Evolutionary conservation across 2,329 filamentous ascomycete genomes (phyloP).

Genomic region (Cladophialophora bantiana): DNA sequence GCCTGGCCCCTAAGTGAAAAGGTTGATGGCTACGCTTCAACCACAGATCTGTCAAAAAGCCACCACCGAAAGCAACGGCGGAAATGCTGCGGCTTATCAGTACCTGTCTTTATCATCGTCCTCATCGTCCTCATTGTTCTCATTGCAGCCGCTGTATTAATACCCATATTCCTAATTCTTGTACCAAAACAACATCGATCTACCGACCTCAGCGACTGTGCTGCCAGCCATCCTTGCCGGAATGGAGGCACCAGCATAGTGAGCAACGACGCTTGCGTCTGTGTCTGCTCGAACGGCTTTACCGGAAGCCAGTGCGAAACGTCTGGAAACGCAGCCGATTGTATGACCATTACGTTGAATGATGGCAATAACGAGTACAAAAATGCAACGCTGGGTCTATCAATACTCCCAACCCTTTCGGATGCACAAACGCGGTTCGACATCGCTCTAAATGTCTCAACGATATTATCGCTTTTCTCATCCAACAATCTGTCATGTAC

Average conservation of each 20-base stretch:
- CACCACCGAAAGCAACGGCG: slow-evolving; percentile 50
- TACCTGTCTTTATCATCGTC: slow-evolving; percentile 76
- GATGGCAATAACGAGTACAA: slow-evolving; percentile 49
- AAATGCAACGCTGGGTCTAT: slow-evolving; percentile 81
- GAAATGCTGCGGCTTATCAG: slow-evolving; percentile 81
- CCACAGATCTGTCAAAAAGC: slow-evolving; percentile 39
- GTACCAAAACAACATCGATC: slow-evolving; percentile 58
- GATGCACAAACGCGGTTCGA: slow-evolving; percentile 73
- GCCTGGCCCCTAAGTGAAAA: slow-evolving; percentile 52
- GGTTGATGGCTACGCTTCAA: slow-evolving; percentile 37
- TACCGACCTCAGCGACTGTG: slow-evolving; percentile 58
- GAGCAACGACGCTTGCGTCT: slow-evolving; percentile 74
- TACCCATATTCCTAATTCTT: slow-evolving; percentile 73
- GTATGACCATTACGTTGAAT: slow-evolving; percentile 55
- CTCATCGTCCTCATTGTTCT: slow-evolving; percentile 72
- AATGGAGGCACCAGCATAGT: slow-evolving; percentile 83
- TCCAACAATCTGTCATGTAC: slow-evolving; percentile 77
- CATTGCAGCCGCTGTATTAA: slow-evolving; percentile 79
- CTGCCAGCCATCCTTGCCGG: slow-evolving; percentile 68
- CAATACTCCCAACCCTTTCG: slow-evolving; percentile 76
- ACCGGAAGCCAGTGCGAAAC: slow-evolving; percentile 68
- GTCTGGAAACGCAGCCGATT: slow-evolving; percentile 52
- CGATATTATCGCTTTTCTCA: slow-evolving; percentile 79
- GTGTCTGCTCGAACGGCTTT: slow-evolving; percentile 88
- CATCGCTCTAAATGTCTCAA: slow-evolving; percentile 73